These are phyloP conservation scores for Didymella segeticola DNA, from an alignment of 2,329 filamentous ascomycete genomes.

Conservation along the genomic window DNA sequence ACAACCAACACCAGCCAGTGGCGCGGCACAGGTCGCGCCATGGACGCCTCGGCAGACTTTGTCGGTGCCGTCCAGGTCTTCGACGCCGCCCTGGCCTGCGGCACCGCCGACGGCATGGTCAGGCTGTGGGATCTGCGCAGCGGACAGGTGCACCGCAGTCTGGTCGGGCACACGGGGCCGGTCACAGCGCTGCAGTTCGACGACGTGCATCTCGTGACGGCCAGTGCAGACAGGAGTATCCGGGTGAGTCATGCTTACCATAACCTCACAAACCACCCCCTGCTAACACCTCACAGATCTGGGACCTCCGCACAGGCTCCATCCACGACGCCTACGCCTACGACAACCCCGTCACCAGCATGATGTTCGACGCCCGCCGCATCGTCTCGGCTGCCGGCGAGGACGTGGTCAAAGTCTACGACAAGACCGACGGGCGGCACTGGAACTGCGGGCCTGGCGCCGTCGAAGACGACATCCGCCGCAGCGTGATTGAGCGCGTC, in stretches of 20 bases:
- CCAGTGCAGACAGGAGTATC: slow-evolving; percentile 89
- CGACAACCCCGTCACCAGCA: slow-evolving; percentile 86
- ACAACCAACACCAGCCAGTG: slow-evolving; percentile 69
- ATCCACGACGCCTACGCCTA: slow-evolving; percentile 97
- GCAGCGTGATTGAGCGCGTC: slow-evolving; percentile 74
- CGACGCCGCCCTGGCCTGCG: slow-evolving; percentile 92
- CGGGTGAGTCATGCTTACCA: slow-evolving; percentile 68
- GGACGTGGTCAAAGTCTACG: slow-evolving; percentile 95
- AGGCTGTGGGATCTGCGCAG: slow-evolving; percentile 94
- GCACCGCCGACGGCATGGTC: slow-evolving; percentile 97
- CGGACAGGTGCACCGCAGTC: slow-evolving; percentile 93
- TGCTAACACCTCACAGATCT: slow-evolving; percentile 71
- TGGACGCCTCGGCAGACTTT: slow-evolving; percentile 80
- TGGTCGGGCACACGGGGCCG: slow-evolving; percentile 93
- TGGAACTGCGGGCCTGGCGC: slow-evolving; percentile 95
- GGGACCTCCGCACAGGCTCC: slow-evolving; percentile 95
- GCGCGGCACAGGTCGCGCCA: slow-evolving; percentile 72
- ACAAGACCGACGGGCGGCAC: slow-evolving; percentile 93
- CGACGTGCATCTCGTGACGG: slow-evolving; percentile 92
- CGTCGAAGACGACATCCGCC: slow-evolving; percentile 67
- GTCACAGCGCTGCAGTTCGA: slow-evolving; percentile 97
- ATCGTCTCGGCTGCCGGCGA: slow-evolving; percentile 92
- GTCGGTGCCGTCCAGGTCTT: slow-evolving; percentile 95
- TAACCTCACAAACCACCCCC: too few species aligned
- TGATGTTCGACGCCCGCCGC: slow-evolving; percentile 93